Conservation (phyloP, 2,329 filamentous ascomycete genomes). For the Pochonia chlamydosporia region DNA sequence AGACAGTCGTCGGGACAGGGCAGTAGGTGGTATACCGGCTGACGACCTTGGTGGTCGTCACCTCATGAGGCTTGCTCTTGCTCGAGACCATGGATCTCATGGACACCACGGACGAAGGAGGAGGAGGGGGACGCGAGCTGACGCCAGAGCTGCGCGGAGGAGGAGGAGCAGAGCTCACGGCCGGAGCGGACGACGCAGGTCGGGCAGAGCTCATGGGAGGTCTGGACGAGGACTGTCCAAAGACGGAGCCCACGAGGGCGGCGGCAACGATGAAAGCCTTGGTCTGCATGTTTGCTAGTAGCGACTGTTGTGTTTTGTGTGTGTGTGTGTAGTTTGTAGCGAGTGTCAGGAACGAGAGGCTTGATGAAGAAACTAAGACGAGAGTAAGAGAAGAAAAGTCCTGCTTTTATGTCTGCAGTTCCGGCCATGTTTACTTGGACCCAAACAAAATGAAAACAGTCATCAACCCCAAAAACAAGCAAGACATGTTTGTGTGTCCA, state of each 20-base stretch:
- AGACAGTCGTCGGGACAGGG: constrained; percentile 44
- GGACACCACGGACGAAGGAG: not conserved
- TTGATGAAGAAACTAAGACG: too few species aligned
- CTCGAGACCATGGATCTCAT: too few species aligned
- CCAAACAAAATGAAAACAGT: too few species aligned
- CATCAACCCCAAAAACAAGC: too few species aligned
- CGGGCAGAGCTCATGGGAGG: too few species aligned
- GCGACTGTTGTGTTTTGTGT: not conserved
- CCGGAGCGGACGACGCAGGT: too few species aligned
- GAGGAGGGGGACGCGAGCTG: too few species aligned
- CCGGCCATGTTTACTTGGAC: not conserved
- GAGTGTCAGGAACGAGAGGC: too few species aligned
- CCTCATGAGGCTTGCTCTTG: constrained; percentile 19
- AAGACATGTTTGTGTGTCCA: too few species aligned
- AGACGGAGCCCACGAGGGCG: not conserved
- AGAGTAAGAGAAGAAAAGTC: not conserved
- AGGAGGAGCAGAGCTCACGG: too few species aligned
- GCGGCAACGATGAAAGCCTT: constrained; percentile 1
- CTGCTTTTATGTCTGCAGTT: too few species aligned
- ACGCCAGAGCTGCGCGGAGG: too few species aligned
- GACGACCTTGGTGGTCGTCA: constrained; percentile 30
- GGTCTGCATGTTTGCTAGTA: constrained; percentile 2
- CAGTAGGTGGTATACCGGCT: constrained; percentile 34
- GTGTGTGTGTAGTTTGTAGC: not conserved
- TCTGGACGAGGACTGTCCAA: constrained; percentile 1